A percentile compares a stretch with the other conserved stretches of the same genome.
Conservation (phyloP, 2,329 filamentous ascomycete genomes). For the Nemania sp. region DNA sequence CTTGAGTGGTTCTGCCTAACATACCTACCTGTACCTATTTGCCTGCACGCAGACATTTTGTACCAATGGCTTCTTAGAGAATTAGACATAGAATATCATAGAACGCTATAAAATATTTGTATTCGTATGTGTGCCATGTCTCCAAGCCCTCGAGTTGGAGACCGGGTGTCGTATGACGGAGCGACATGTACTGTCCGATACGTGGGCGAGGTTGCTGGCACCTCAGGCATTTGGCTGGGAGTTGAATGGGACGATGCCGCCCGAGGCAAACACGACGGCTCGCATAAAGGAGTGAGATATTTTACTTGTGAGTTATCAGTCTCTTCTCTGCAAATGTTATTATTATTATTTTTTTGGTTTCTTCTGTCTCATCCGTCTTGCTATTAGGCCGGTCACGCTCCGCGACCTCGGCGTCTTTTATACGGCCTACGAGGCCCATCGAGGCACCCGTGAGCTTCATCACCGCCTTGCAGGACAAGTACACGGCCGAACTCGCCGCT, state of each 20-base stretch:
- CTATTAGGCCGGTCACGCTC: conserved; percentile 63
- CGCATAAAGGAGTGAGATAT: conserved; percentile 77
- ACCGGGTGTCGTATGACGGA: conserved; percentile 79
- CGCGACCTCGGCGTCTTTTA: conserved; percentile 80
- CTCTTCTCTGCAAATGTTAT: background rate
- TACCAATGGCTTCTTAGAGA: background rate
- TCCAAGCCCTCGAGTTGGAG: conserved; percentile 58
- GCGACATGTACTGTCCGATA: conserved; percentile 85
- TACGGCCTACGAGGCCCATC: conserved; percentile 73
- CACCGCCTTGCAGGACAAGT: conserved; percentile 80
- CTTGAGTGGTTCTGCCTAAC: no score
- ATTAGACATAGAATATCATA: background rate
- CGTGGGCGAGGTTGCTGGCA: conserved; percentile 75
- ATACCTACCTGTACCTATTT: no score
- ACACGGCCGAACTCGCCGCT: conserved; percentile 64
- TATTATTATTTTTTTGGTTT: background rate
- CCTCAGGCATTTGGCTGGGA: conserved; percentile 82
- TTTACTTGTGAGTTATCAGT: conserved; percentile 71
- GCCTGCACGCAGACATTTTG: background rate
- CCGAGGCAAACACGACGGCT: conserved; percentile 89
- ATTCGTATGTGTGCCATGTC: conserved; percentile 42
- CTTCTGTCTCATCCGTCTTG: background rate
- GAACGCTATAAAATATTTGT: background rate
- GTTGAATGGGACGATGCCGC: conserved; percentile 93
- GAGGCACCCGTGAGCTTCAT: conserved; percentile 76